Evolutionary conservation across 2,329 filamentous ascomycete genomes (phyloP), one percentile per base, ranked within the genome.

Genomic region (Aspergillus sp.): DNA sequence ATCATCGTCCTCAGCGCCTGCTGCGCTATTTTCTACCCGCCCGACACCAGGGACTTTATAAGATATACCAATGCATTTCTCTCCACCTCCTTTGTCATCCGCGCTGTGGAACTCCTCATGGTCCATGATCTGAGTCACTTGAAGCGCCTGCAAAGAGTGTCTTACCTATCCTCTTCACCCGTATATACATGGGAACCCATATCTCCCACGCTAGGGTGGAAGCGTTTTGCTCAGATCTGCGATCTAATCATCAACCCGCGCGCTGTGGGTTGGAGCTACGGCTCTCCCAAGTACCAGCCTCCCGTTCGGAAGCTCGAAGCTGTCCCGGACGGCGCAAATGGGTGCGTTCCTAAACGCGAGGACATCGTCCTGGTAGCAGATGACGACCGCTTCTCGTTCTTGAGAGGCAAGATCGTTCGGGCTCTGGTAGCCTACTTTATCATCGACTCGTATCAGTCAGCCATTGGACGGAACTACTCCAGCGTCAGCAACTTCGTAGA

Each of bases 21-120:
- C 39, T 48, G 58, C 23, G 59, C 64, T 7, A 38, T 55, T n/a
- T 39, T 66, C 41, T 59, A 27, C 39, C 64, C 64, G 3, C 64
- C 57, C 38, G 23, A 57, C 8, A 15, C 53, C 39, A 13, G 30
- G 21, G 30, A 55, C 30, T 51, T 64, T 27, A 15, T 62, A 19
- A 59, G 54, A 49, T 66, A 66, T 47, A 44, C 62, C n/a, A 64
- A 66, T 55, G 62, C 58, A 13, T 66, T 66, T 42, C 41, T 66
- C 5, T 61, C 62, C 4, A 54, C 58, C 17, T 59, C 60, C 23
- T 62, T 54, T 21, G 41, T 62, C 11, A 50, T 66, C 30, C 64
- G 64, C 19, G 62, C 62, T 8, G 41, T 64, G 19, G 64, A 66
- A 32, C 51, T 66, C n/a, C 56, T 66, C 21, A 11, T 66, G 4